Conservation (phyloP, 1,284 basidiomycete genomes). For the Testicularia cyperi region DNA sequence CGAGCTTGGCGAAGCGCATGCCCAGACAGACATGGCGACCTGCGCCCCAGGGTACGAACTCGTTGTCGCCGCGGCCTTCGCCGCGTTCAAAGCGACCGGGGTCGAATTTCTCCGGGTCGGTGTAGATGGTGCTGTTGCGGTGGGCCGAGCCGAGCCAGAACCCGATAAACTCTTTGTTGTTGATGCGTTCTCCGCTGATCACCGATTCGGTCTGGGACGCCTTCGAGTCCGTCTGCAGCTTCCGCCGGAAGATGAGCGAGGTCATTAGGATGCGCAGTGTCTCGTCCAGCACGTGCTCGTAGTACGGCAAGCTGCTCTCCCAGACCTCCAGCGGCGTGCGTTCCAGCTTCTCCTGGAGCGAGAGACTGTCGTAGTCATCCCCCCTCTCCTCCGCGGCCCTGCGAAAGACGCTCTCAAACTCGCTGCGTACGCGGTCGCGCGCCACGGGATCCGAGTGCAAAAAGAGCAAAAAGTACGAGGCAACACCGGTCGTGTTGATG, state of each 20-base stretch:
- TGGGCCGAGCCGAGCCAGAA: slow-evolving; percentile 38
- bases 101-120: slow-evolving; percentile 30
- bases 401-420: slow-evolving; percentile 23
- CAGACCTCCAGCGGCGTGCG: slow-evolving; percentile 15
- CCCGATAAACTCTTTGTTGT: slow-evolving; percentile 19
- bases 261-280: slow-evolving; percentile 36
- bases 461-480: slow-evolving; percentile 24
- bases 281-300: slow-evolving; percentile 27
- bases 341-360: slow-evolving; percentile 19
- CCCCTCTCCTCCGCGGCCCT: slow-evolving; percentile 17
- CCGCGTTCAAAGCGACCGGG: slow-evolving; percentile 26
- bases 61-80: slow-evolving; percentile 28
- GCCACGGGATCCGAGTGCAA: slow-evolving; percentile 8
- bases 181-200: slow-evolving; percentile 17
- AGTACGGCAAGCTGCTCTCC: slow-evolving; percentile 23
- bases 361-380: slow-evolving; percentile 22
- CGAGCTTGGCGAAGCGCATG: slow-evolving; percentile 41
- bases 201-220: slow-evolving; percentile 7
- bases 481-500: slow-evolving; percentile 42
- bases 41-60: slow-evolving; percentile 42
- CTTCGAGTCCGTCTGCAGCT: slow-evolving; percentile 12
- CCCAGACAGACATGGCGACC: slow-evolving; percentile 39
- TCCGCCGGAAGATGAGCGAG: slow-evolving; percentile 31
- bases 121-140: slow-evolving; percentile 29
- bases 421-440: slow-evolving; percentile 11